These are phyloP conservation scores for Lizonia empirigonia DNA, from an alignment of 2,329 filamentous ascomycete species.

Conservation along the genomic window DNA sequence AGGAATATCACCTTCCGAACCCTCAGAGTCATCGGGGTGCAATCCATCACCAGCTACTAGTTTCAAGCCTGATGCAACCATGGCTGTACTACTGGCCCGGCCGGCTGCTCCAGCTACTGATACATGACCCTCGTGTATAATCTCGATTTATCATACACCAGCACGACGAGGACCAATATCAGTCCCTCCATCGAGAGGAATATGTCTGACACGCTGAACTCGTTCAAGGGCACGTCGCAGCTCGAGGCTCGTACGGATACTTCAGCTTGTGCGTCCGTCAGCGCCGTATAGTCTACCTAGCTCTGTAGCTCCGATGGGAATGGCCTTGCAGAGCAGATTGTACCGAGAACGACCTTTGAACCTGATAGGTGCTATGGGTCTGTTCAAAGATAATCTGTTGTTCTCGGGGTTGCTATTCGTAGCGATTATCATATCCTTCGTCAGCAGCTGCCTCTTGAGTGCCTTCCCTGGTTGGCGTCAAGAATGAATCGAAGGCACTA, in stretches of 20 bases:
- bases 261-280: slow-evolving; percentile 97
- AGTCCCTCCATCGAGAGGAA: slow-evolving; percentile 91
- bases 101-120: slow-evolving; percentile 95
- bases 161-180: slow-evolving; percentile 79
- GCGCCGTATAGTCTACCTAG: slow-evolving; percentile 89
- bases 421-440: slow-evolving; percentile 93
- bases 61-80: no score
- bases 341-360: slow-evolving; percentile 96
- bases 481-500: slow-evolving; percentile 74
- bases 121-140: slow-evolving; percentile 97
- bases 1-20: no score
- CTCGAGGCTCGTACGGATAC: slow-evolving; percentile 90
- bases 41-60: no score
- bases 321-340: slow-evolving; percentile 83
- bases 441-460: slow-evolving; percentile 89
- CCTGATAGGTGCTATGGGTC: slow-evolving; percentile 94
- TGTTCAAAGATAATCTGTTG: slow-evolving; percentile 97
- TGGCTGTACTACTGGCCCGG: slow-evolving; percentile 89
- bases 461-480: slow-evolving; percentile 99
- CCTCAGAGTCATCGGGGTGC: no score
- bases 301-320: slow-evolving; percentile 97
- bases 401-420: slow-evolving; percentile 99
- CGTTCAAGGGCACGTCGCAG: slow-evolving; percentile 82
- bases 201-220: slow-evolving; percentile 80
- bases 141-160: slow-evolving; percentile 91